These are phyloP conservation scores for Exophiala oligosperma DNA, from an alignment of 2,329 filamentous ascomycete genomes.

Conservation along the genomic window DNA sequence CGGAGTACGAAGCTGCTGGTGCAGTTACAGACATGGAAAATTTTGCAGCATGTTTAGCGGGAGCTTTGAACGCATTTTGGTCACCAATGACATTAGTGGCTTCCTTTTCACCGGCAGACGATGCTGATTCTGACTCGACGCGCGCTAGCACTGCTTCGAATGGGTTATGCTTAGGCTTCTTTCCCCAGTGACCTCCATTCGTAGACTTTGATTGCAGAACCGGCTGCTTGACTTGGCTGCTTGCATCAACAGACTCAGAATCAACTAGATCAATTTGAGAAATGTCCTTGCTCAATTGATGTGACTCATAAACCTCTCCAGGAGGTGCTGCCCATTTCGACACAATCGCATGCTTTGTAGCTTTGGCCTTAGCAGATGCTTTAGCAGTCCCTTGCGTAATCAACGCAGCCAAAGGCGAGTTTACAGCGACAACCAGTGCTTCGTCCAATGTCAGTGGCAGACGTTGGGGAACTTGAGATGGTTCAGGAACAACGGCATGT, in stretches of 20 bases:
- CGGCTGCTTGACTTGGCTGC: neutral
- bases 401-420: neutral
- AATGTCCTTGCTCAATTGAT: neutral
- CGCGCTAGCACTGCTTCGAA: neutral
- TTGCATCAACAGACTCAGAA: neutral
- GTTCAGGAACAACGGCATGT: neutral
- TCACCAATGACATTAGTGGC: constrained; percentile 8
- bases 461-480: neutral
- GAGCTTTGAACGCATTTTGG: constrained; percentile 2
- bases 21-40: neutral
- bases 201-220: constrained; percentile 3
- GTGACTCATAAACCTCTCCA: neutral
- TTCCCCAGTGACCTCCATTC: neutral
- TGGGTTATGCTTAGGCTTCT: neutral
- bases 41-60: neutral
- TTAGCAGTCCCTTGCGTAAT: neutral
- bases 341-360: constrained; percentile 2
- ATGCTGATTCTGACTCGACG: neutral
- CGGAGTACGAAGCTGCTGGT: neutral
- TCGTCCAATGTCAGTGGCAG: neutral
- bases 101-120: neutral
- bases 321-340: constrained; percentile 14
- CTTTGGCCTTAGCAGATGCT: neutral
- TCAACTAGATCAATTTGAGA: neutral
- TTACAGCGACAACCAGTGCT: constrained; percentile 1